A percentile compares a stretch with the other conserved stretches of the same genome.
Evolutionary conservation across 345 rosid species (phyloP).

Genomic region (Theobroma cacao): DNA sequence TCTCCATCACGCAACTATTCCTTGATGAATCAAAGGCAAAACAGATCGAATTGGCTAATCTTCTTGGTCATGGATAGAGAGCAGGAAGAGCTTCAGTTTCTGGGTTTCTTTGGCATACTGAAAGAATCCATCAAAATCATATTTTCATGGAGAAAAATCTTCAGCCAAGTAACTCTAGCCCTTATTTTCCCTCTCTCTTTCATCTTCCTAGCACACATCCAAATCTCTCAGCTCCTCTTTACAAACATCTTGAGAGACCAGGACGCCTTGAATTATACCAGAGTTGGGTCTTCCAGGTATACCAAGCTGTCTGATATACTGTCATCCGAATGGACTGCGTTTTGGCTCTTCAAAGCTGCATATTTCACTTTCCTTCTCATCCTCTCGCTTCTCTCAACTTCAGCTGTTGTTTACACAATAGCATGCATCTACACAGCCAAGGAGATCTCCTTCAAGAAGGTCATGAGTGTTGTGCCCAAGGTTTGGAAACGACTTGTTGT

Average conservation of each 20-base stretch:
- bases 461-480: constrained; percentile 36
- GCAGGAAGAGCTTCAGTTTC: constrained; percentile 44
- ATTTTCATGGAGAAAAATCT: constrained; percentile 41
- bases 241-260: constrained; percentile 15
- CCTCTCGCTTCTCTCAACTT: constrained; percentile 43
- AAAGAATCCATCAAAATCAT: constrained; percentile 43
- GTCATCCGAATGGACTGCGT: constrained; percentile 27
- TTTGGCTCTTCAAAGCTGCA: constrained; percentile 30
- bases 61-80: constrained; percentile 39
- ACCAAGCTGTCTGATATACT: constrained; percentile 10
- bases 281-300: constrained; percentile 6
- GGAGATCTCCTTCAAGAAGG: constrained; percentile 35
- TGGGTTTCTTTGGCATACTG: constrained; percentile 37
- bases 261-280: constrained; percentile 2
- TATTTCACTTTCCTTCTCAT: constrained; percentile 36
- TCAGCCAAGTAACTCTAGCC: constrained; percentile 41
- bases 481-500: constrained; percentile 53
- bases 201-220: constrained; percentile 37
- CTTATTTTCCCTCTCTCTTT: constrained; percentile 49
- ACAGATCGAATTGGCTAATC: too few species aligned
- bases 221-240: constrained; percentile 28
- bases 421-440: constrained; percentile 42
- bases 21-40: background rate
- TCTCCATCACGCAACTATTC: background rate
- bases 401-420: constrained; percentile 41